Conservation (phyloP, 768 basidiomycete genomes). For the Terana coerulea region DNA sequence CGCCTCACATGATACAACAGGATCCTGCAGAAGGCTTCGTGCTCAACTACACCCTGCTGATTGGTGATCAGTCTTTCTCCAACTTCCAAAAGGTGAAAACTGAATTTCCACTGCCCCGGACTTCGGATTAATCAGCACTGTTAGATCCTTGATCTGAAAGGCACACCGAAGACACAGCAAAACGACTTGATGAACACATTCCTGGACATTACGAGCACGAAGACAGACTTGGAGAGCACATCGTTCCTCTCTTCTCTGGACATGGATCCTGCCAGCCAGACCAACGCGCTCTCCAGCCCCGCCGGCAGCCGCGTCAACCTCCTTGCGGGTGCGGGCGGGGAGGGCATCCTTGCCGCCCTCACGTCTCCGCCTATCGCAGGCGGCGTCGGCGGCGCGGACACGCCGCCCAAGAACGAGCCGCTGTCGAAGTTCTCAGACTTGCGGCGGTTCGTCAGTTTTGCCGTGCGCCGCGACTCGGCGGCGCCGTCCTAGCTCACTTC, state of each 20-base stretch:
- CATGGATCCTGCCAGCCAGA: constrained; percentile 78
- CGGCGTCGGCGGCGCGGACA: constrained; percentile 58
- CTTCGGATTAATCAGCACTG: background rate
- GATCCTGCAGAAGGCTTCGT: constrained; percentile 94
- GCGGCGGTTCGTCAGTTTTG: constrained; percentile 85
- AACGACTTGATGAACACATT: constrained; percentile 90
- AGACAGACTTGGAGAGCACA: constrained; percentile 79
- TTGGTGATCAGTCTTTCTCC: constrained; percentile 91
- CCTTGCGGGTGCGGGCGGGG: constrained; percentile 36
- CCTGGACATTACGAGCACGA: constrained; percentile 89
- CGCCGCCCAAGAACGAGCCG: constrained; percentile 37
- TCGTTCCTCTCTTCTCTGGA: constrained; percentile 94
- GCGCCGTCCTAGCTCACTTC: constrained; percentile 5
- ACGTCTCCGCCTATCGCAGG: constrained; percentile 61
- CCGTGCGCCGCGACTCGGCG: constrained; percentile 63
- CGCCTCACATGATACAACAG: constrained; percentile 31
- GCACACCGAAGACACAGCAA: constrained; percentile 81
- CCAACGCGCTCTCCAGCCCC: constrained; percentile 60
- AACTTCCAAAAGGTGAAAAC: constrained; percentile 97
- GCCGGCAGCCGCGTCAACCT: constrained; percentile 59
- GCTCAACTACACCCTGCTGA: constrained; percentile 89
- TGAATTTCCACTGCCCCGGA: too few species aligned
- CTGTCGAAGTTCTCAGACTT: constrained; percentile 78
- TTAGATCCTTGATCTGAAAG: constrained; percentile 93
- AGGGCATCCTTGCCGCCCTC: constrained; percentile 57